Base-by-base conservation (phyloP, 345 rosid species). In the Gossypium thurberi region DNA sequence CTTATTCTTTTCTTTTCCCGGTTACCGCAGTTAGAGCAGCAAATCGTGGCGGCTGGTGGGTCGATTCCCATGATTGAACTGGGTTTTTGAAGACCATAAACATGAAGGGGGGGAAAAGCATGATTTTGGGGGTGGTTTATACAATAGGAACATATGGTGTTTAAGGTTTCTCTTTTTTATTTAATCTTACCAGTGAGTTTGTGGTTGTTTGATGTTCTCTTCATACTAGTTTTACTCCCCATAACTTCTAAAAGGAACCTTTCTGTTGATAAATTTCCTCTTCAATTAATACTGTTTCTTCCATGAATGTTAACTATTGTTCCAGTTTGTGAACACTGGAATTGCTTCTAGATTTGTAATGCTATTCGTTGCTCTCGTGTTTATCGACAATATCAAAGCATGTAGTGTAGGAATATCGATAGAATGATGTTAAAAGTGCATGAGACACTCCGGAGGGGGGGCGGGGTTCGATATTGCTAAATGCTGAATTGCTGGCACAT, bases 31-130 rank as follows among this genome's bases (percentile, higher is more conserved):
- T 69, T 92, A 84, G 97, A 94, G 90, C 93, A 88, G 75, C 96
- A 94, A 78, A 86, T 94, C 71, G 86, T 87, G 81, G 92, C 96
- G 14, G 92, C 90, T 70, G 98, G 99, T 66, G 96, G 97, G 78
- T 75, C 92, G 37, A 78, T 88, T 79, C 93, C 96, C 1, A 60
- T 63, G 44, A 75, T 73, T 68, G 94, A 91, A 56, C 52, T 84
- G 61, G 79, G 82, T 56, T 90, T 83, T 75, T 89, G 40, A 80
- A 80, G 70, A 48, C 57, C 47, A 17, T 66, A 7, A 56, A 66
- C 8, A 44, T 50, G 65, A 73, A 17, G 72, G 47, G 40, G 40
- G 40, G 40, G 40, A 11, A 33, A 75, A 65, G 71, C 60, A 14
- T 17, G 72, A 72, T 48, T 44, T 18, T 60, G 23, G 47, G 76